These are phyloP conservation scores for Globisporangium spiculum DNA, from an alignment of 352 stramenopile species.

Conservation along the genomic window DNA sequence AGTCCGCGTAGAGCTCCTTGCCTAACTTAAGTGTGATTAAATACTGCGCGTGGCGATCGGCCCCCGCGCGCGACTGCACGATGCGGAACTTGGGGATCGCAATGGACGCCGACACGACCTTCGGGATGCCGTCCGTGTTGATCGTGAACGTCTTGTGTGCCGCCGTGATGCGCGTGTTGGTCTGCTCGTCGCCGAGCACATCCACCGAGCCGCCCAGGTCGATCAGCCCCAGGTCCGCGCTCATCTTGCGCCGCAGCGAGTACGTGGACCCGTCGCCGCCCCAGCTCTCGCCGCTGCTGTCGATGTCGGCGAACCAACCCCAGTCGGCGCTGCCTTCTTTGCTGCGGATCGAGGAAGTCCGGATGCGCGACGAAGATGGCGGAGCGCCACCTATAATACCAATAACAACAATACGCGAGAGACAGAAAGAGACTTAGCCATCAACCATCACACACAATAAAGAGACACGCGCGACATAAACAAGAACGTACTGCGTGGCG, in stretches of 20 bases:
- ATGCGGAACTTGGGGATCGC: conserved; percentile 89
- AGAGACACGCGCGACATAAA: conserved; percentile 2
- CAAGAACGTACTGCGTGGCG: conserved; percentile 48
- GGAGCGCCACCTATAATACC: conserved; percentile 27
- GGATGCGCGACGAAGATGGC: conserved; percentile 58
- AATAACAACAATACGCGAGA: conserved; percentile 19
- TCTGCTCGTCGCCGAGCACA: conserved; percentile 81
- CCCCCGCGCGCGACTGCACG: conserved; percentile 74
- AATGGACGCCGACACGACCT: conserved; percentile 74
- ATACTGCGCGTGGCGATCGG: conserved; percentile 85
- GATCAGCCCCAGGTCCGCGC: conserved; percentile 67
- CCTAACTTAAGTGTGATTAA: conserved; percentile 85
- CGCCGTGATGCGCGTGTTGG: conserved; percentile 78
- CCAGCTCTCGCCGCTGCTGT: conserved; percentile 84
- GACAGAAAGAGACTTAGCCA: conserved; percentile 13
- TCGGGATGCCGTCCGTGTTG: conserved; percentile 64
- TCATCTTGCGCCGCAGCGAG: conserved; percentile 60
- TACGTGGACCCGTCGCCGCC: conserved; percentile 65
- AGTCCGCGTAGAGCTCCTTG: conserved; percentile 85
- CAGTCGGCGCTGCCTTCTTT: conserved; percentile 80
- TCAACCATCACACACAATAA: conserved; percentile 21
- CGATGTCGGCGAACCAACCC: conserved; percentile 88
- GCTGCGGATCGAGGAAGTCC: conserved; percentile 20
- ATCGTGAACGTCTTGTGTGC: conserved; percentile 87
- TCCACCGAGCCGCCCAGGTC: conserved; percentile 59